Conservation (phyloP, 2,329 filamentous ascomycete species). For the Hysterium pulicare region DNA sequence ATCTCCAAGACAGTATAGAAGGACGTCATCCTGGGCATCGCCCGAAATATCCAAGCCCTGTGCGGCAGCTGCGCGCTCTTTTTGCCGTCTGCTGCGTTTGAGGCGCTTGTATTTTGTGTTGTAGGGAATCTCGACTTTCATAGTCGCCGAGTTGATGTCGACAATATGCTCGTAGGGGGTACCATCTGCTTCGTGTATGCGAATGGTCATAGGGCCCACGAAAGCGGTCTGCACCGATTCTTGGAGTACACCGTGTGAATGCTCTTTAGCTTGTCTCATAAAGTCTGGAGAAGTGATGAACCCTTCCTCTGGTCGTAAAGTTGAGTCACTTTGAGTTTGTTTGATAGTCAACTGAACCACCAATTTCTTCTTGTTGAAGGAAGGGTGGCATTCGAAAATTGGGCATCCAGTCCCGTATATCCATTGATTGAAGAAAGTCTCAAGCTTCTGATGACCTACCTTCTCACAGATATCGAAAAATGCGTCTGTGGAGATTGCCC, state of each 20-base stretch:
- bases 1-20: conserved; percentile 89
- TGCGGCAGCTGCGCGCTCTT: conserved; percentile 67
- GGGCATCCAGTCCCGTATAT: conserved; percentile 85
- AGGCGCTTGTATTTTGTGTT: conserved; percentile 99
- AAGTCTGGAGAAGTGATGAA: conserved; percentile 70
- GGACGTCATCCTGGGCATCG: conserved; percentile 69
- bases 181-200: conserved; percentile 96
- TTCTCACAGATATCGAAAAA: conserved; percentile 87
- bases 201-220: conserved; percentile 93
- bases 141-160: conserved; percentile 82
- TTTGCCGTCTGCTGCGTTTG: conserved; percentile 80
- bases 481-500: conserved; percentile 67
- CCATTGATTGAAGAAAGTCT: conserved; percentile 93
- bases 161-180: conserved; percentile 98
- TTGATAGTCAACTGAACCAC: conserved; percentile 88
- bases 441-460: conserved; percentile 79
- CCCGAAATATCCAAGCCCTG: conserved; percentile 60
- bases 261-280: conserved; percentile 79
- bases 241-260: conserved; percentile 64
- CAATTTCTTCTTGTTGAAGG: conserved; percentile 96
- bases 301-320: conserved; percentile 22
- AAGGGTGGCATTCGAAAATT: conserved; percentile 77
- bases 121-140: conserved; percentile 91
- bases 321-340: conserved; percentile 51
- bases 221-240: conserved; percentile 75